Percentiles rank a stretch among this genome's conserved stretches.
These are phyloP conservation scores for Cyberlindnera bimundalis DNA, from an alignment of 805 yeast species.

Conservation along the genomic window DNA sequence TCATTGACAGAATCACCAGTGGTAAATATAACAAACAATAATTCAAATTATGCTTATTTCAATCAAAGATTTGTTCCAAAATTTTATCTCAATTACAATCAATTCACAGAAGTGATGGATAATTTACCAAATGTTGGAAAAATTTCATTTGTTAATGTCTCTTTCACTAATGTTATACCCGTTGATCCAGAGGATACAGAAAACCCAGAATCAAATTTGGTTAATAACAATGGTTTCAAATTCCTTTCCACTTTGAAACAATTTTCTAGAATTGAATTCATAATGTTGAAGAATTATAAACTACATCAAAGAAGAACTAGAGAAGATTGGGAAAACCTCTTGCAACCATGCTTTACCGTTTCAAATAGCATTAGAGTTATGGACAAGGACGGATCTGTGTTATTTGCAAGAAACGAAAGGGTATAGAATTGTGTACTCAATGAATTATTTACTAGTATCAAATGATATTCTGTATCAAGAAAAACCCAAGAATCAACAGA, in stretches of 20 bases:
- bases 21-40: constrained; percentile 21
- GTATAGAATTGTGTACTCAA: background rate
- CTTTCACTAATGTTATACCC: constrained; percentile 27
- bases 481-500: too few species aligned
- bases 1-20: constrained; percentile 17
- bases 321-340: constrained; percentile 36
- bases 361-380: constrained; percentile 34
- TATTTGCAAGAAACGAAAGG: constrained; percentile 31
- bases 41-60: constrained; percentile 28
- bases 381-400: constrained; percentile 39
- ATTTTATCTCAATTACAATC: constrained; percentile 23
- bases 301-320: constrained; percentile 36
- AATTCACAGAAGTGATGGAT: constrained; percentile 20
- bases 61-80: constrained; percentile 29
- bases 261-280: constrained; percentile 35
- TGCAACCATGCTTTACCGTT: constrained; percentile 34
- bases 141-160: constrained; percentile 22
- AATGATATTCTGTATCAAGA: background rate
- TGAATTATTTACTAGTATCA: background rate
- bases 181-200: constrained; percentile 26
- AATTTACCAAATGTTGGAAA: constrained; percentile 19
- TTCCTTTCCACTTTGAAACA: constrained; percentile 31
- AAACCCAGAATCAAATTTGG: constrained; percentile 28
- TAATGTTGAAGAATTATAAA: constrained; percentile 34
- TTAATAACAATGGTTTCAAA: constrained; percentile 35